These are phyloP conservation scores for Chaetomium olivaceum DNA, from an alignment of 2,329 filamentous ascomycete genomes.

Conservation along the genomic window DNA sequence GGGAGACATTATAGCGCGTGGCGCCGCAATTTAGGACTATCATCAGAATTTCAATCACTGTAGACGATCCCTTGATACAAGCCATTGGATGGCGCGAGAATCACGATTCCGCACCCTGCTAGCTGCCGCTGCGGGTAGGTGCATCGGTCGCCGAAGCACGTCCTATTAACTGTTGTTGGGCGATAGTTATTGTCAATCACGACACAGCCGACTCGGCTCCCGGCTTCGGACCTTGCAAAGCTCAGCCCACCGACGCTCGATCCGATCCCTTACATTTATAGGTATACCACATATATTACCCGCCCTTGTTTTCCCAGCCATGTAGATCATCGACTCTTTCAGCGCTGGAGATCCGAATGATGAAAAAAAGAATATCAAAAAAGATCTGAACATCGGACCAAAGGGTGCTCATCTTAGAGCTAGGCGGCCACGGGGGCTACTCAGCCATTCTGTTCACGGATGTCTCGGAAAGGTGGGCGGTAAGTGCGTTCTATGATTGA, in stretches of 20 bases:
- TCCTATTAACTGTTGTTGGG: not conserved
- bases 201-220: not conserved
- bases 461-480: not conserved
- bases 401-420: not conserved
- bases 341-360: not conserved
- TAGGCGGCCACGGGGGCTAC: not conserved
- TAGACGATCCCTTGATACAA: not conserved
- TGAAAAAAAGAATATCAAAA: not conserved
- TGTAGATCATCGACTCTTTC: not conserved
- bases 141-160: not conserved
- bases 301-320: not conserved
- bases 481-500: not conserved
- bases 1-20: too few relatives aligned
- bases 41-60: too few relatives aligned
- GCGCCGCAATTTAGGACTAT: too few relatives aligned
- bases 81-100: not conserved
- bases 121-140: not conserved
- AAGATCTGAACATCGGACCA: not conserved
- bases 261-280: not conserved
- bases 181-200: not conserved
- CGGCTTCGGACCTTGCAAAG: not conserved
- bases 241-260: not conserved
- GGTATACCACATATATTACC: not conserved
- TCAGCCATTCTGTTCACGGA: not conserved
- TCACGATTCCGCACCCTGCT: not conserved